Base-by-base conservation (phyloP, 2,329 filamentous ascomycete species). In the Colletotrichum scovillei region DNA sequence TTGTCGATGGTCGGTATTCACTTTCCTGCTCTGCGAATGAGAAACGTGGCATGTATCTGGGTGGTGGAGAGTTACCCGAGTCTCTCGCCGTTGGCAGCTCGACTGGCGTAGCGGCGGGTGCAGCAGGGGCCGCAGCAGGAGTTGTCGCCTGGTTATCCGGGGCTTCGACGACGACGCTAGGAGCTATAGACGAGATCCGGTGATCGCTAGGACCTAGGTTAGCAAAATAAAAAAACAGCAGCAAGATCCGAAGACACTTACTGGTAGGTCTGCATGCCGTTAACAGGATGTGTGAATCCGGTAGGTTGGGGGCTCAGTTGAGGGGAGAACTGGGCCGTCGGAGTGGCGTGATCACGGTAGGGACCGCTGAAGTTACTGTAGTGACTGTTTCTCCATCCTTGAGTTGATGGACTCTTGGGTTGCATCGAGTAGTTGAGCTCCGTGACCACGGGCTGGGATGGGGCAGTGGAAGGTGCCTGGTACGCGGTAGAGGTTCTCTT, bases 61-160 rank as follows among this genome's bases (percentile, higher is more conserved):
- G 84, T n/a, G 82, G 76, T 16, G 81, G 80, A 24, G 81, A 82
- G 55, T 80, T 78, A 1, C 77, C 79, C 1, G 79, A 80, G 5
- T 80, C 78, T 1, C 72, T 63, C 8, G 78, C 80, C 1, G 78
- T 75, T 4, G 84, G 81, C 2, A 86, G 76, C 73, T 86, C 85
- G 1, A 80, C 81, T 0, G 79, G 78, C 12, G 76, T 11, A 24
- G 67, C 28, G 52, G 72, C 57, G 62, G 30, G 28, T 4, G 19
- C 7, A 8, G 12, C 14, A 32, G 53, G n/a, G 1, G 74, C 53
- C 42, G 67, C 53, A 53, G 60, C 67, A 53, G 73, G 66, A n/a
- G 58, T 30, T 73, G 74, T 62, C 67, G 60, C 49, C 72, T 66
- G 67, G 38, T 68, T 72, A 49, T 58, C 57, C 5, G 71, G 22